Conservation (phyloP, 23 red algal genomes). For the Gracilariopsis chorda region DNA sequence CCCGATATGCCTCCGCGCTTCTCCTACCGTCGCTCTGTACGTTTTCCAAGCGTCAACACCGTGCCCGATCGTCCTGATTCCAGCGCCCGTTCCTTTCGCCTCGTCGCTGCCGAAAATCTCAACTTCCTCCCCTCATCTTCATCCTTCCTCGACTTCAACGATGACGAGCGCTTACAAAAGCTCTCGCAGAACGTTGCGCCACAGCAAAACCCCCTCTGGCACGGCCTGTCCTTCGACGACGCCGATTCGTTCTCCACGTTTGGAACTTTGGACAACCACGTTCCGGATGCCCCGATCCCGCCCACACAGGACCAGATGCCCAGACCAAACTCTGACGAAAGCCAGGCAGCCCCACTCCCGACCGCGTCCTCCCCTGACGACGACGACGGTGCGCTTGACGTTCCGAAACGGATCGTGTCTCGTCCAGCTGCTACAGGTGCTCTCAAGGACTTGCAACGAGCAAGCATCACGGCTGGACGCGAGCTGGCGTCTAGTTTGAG, state of each 20-base stretch:
- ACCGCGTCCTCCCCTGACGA: neutral
- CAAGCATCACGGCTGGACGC: constrained; percentile 41
- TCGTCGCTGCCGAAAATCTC: neutral
- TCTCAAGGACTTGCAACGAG: constrained; percentile 45
- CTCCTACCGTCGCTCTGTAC: neutral
- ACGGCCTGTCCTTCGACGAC: constrained; percentile 36
- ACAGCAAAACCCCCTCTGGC: neutral
- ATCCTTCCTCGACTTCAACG: constrained; percentile 53
- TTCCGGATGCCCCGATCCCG: neutral
- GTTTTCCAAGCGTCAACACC: neutral
- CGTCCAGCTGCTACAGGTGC: constrained; percentile 38
- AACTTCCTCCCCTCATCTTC: constrained; percentile 37
- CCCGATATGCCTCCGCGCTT: too few relatives aligned
- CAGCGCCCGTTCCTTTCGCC: neutral
- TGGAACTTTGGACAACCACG: neutral
- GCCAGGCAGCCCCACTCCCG: neutral
- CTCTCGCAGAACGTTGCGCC: neutral
- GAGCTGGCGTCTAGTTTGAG: constrained; percentile 44
- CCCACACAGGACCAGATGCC: neutral
- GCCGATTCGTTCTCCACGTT: constrained; percentile 52
- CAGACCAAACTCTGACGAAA: constrained; percentile 12
- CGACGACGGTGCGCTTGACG: constrained; percentile 50
- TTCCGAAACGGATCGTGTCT: constrained; percentile 37
- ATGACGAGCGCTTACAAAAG: constrained; percentile 17
- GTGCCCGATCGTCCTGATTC: neutral